Conservation (phyloP, 768 basidiomycete genomes). For the Dioszegia aurantiaca region DNA sequence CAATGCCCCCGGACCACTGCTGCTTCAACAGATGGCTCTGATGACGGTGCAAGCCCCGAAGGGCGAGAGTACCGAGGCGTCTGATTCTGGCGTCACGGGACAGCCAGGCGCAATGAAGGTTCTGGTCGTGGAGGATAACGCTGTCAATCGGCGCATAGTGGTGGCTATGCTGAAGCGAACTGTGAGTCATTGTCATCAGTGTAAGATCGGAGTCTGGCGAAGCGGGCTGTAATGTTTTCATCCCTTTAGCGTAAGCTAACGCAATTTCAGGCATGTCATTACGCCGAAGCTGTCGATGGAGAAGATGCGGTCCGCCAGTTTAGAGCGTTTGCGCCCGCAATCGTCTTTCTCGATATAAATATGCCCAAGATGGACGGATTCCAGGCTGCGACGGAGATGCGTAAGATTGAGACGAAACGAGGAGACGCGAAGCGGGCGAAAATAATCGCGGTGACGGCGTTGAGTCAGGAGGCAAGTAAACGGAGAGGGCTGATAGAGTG, state of each 20-base stretch:
- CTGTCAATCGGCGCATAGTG: constrained; percentile 40
- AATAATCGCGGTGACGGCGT: constrained; percentile 49
- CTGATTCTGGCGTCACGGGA: neutral
- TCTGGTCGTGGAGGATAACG: constrained; percentile 50
- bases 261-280: constrained; percentile 24
- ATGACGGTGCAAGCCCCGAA: no score
- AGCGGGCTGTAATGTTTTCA: no score
- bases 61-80: no score
- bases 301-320: constrained; percentile 41
- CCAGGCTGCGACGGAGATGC: constrained; percentile 42
- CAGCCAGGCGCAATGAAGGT: constrained; percentile 22
- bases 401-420: constrained; percentile 31
- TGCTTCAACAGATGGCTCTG: no score
- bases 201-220: no score
- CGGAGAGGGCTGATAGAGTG: constrained; percentile 39
- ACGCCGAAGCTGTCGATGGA: constrained; percentile 47
- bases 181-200: neutral
- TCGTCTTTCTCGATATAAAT: constrained; percentile 47
- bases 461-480: constrained; percentile 33
- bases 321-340: constrained; percentile 29
- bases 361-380: constrained; percentile 51
- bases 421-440: constrained; percentile 17
- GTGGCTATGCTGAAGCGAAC: constrained; percentile 31
- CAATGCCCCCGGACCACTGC: neutral
- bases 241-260: no score